Evolutionary conservation across 306 rosid species (phyloP), one percentile per base, ranked within the genome.

Genomic region (Macrotyloma uniflorum): DNA sequence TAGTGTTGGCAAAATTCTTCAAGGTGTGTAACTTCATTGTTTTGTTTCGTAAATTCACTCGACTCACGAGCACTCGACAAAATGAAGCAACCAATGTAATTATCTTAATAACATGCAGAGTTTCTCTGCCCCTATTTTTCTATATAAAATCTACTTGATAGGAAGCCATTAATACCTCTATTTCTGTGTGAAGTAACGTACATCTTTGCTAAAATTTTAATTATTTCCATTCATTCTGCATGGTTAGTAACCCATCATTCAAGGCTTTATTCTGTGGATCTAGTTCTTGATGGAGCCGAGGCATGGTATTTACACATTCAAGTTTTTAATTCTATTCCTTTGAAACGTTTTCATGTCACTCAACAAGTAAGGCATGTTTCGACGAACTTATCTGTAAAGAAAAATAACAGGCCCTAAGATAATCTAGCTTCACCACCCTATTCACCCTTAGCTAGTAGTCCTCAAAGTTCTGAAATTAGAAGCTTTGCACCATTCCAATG

Each of bases 271-370:
- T 61, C 23, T 47, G 22, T 70, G 33, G 36, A 61, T 77, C 61
- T 35, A 74, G 55, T 72, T 72, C 67, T 73, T 8, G 28, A 18
- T 49, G 72, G 79, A 9, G 30, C 6, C 30, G 3, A 53, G 61
- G 63, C 86, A 75, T 50, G 85, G 63, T 75, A 75, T 62, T 59
- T 58, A 45, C 79, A 55, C n/a, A 72, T 38, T 67, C 69, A 55
- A 61, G 42, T 43, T 72, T 28, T 72, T 26, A 43, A 63, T 7
- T 51, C 35, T 20, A 55, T 16, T 72, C 2, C 36, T 38, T 71
- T 26, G 62, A 70, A 42, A 58, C 19, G 45, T 51, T 76, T 58
- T 68, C 65, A 43, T 14, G 36, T 55, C 65, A 65, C 2, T 51
- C 20, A 51, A 72, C 40, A 61, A 18, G 36, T 69, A n/a, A n/a